Conservation (phyloP, 192 early-diverging fungal genomes). For the Coemansia sp. region DNA sequence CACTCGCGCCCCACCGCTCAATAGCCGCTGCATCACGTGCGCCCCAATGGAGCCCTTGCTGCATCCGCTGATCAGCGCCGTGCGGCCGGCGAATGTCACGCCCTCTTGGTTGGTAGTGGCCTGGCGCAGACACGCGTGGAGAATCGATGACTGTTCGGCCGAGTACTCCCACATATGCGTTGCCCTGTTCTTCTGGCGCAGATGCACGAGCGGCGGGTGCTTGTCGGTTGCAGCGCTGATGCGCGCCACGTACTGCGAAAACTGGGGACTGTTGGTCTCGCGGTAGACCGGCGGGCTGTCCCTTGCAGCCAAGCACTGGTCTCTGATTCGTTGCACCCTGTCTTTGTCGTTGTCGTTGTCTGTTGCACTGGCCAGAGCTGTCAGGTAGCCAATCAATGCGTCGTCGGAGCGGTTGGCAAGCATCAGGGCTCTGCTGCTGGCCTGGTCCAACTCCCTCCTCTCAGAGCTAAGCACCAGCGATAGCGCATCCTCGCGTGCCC, state of each 20-base stretch:
- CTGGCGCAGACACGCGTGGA: slow-evolving; percentile 60
- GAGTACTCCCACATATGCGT: slow-evolving; percentile 32
- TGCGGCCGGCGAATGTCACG: slow-evolving; percentile 74
- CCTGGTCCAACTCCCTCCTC: too few species aligned
- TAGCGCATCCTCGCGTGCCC: slow-evolving; percentile 61
- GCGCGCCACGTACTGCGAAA: slow-evolving; percentile 80
- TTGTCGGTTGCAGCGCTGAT: slow-evolving; percentile 64
- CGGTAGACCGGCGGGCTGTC: slow-evolving; percentile 61
- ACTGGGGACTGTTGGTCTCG: slow-evolving; percentile 64
- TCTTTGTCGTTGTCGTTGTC: neutral
- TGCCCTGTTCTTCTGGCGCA: slow-evolving; percentile 24
- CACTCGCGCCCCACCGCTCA: slow-evolving; percentile 61
- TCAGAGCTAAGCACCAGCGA: too few species aligned
- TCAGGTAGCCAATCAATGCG: slow-evolving; percentile 51
- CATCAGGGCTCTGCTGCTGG: slow-evolving; percentile 24
- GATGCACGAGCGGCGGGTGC: slow-evolving; percentile 28
- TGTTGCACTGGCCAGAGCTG: slow-evolving; percentile 58
- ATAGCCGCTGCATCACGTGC: slow-evolving; percentile 75
- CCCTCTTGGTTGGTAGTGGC: slow-evolving; percentile 73
- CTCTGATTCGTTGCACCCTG: slow-evolving; percentile 58
- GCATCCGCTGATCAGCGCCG: slow-evolving; percentile 86
- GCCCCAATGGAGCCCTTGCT: slow-evolving; percentile 89
- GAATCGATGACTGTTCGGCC: slow-evolving; percentile 2
- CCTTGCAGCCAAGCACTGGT: slow-evolving; percentile 48
- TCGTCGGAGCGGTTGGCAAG: slow-evolving; percentile 73